These are phyloP conservation scores for Aspergillus carbonarius DNA, from an alignment of 2,329 filamentous ascomycete species.

Conservation along the genomic window DNA sequence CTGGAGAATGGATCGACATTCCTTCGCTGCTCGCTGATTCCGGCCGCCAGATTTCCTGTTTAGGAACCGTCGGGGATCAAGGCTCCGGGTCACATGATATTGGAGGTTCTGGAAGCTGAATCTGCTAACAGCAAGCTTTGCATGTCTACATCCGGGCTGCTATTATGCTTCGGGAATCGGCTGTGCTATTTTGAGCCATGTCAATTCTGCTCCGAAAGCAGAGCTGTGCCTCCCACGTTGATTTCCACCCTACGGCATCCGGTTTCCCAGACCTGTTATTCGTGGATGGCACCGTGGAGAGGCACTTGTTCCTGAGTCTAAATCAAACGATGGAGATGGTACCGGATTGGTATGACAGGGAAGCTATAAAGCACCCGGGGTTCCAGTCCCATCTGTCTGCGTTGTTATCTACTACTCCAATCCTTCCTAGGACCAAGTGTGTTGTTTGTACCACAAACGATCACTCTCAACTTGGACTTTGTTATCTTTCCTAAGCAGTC, in stretches of 20 bases:
- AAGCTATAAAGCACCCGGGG: constrained; percentile 7
- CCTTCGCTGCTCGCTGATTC: neutral
- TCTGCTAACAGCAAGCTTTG: neutral
- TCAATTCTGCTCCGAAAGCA: neutral
- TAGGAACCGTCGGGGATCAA: neutral
- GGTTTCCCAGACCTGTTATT: neutral
- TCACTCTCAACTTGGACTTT: neutral
- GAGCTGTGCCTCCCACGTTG: neutral
- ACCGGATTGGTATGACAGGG: neutral
- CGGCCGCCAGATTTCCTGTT: neutral
- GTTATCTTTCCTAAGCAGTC: neutral
- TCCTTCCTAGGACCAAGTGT: neutral
- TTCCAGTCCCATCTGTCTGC: neutral
- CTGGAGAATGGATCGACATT: constrained; percentile 11
- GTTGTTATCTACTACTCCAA: neutral
- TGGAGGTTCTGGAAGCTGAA: neutral
- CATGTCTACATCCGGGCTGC: neutral
- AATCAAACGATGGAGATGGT: neutral
- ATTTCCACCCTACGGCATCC: neutral
- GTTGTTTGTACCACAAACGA: neutral
- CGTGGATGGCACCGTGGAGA: neutral
- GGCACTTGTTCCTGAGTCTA: neutral
- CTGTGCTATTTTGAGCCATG: neutral
- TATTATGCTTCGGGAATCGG: neutral
- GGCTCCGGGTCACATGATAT: neutral